phyloP scores from a whole-genome alignment of 2,329 filamentous ascomycete species.

The Diaporthe sp. region DNA sequence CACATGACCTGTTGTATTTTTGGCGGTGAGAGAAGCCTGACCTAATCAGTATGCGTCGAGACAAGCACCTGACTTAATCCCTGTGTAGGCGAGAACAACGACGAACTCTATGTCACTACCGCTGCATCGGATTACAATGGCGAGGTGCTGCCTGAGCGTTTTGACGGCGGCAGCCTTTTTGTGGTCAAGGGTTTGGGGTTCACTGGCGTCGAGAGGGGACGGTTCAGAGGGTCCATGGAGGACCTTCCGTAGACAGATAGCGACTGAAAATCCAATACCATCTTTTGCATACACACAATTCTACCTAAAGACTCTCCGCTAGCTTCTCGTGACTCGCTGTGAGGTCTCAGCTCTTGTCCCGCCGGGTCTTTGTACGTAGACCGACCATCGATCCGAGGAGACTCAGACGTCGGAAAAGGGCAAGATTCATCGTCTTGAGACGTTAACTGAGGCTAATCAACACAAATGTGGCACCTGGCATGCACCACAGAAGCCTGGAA shows the following conservation, averaged over 20 bases:
- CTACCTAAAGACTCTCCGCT: background rate
- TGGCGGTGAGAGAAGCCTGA: background rate
- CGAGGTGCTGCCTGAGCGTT: background rate
- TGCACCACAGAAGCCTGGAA: background rate
- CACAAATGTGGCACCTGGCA: no score
- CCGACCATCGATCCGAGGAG: background rate
- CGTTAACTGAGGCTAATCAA: no score
- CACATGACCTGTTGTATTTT: background rate
- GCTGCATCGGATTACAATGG: slow-evolving; percentile 8
- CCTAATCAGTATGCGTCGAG: background rate
- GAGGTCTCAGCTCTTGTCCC: background rate
- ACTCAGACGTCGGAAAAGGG: background rate
- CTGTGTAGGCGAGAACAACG: background rate
- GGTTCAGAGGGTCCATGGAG: background rate
- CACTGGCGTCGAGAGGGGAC: background rate
- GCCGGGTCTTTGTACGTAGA: background rate
- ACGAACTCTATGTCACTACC: background rate
- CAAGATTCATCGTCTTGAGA: no score
- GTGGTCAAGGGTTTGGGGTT: background rate
- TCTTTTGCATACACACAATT: background rate
- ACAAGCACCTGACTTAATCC: background rate
- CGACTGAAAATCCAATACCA: background rate
- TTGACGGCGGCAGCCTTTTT: background rate
- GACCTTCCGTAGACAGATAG: background rate
- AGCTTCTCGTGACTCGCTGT: background rate